Evolutionary conservation across 495 filamentous ascomycete genomes (phyloP).

Genomic region (Xylaria telfairii): DNA sequence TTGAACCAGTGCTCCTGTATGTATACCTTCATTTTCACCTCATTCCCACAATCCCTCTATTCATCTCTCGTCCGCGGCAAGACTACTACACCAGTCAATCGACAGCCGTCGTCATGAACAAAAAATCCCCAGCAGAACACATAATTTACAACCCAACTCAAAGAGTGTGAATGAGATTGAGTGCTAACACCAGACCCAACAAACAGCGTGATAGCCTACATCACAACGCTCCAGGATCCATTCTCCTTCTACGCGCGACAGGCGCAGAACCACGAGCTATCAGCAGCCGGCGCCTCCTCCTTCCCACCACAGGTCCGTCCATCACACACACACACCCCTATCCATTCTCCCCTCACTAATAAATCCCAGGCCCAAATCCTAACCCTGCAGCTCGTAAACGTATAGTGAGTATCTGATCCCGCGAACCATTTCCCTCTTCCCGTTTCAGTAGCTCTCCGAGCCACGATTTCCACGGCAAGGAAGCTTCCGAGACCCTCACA

Average conservation of each 20-base stretch:
- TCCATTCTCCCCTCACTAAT: background rate
- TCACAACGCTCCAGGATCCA: slow-evolving; percentile 51
- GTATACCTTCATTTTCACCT: slow-evolving; percentile 10
- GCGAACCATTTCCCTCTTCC: no score
- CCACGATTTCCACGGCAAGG: no score
- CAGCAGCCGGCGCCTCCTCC: no score
- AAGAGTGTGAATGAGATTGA: background rate
- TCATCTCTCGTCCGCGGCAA: background rate
- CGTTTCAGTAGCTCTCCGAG: no score
- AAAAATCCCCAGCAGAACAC: background rate
- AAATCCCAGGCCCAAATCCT: slow-evolving; percentile 50
- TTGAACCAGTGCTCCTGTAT: slow-evolving; percentile 66
- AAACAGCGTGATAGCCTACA: slow-evolving; percentile 51
- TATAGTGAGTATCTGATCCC: no score
- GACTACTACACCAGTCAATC: background rate
- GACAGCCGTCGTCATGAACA: background rate
- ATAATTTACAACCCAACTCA: no score
- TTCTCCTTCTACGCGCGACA: slow-evolving; percentile 58
- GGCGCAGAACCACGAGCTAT: slow-evolving; percentile 43
- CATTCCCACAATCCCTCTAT: no score
- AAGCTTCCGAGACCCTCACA: no score
- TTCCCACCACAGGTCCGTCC: slow-evolving; percentile 24
- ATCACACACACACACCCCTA: background rate
- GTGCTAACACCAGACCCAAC: slow-evolving; percentile 1
- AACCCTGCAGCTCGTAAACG: slow-evolving; percentile 64